phyloP scores from a whole-genome alignment of 352 stramenopile species.

The Peronospora farinosa region DNA sequence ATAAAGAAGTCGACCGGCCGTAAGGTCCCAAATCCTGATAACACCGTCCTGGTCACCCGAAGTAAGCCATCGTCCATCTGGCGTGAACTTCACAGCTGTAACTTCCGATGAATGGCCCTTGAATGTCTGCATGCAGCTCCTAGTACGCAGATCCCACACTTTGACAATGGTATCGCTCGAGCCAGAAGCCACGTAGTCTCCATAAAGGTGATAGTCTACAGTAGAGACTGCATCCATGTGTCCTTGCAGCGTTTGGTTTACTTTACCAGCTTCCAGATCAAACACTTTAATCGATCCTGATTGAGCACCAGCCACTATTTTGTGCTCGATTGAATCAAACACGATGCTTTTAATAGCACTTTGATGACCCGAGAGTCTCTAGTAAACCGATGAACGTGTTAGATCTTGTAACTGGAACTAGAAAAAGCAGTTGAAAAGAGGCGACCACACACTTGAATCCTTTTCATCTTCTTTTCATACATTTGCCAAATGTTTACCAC shows the following conservation, averaged over 20 bases:
- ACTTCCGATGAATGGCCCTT: slow-evolving; percentile 74
- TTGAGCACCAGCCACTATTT: slow-evolving; percentile 70
- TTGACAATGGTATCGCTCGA: slow-evolving; percentile 82
- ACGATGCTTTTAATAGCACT: slow-evolving; percentile 74
- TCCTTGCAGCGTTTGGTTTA: slow-evolving; percentile 71
- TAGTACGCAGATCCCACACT: slow-evolving; percentile 80
- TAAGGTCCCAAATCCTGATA: slow-evolving; percentile 85
- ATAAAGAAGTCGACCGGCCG: slow-evolving; percentile 58
- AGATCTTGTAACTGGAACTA: background rate
- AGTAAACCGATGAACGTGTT: background rate
- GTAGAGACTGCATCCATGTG: slow-evolving; percentile 80
- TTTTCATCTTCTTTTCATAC: slow-evolving; percentile 83
- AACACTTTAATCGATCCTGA: slow-evolving; percentile 83
- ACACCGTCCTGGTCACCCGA: slow-evolving; percentile 63
- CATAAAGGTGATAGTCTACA: slow-evolving; percentile 82
- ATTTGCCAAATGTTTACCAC: slow-evolving; percentile 83
- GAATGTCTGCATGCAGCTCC: slow-evolving; percentile 85
- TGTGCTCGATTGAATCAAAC: slow-evolving; percentile 73
- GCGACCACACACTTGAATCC: slow-evolving; percentile 57
- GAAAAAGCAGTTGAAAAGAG: background rate
- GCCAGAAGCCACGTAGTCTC: slow-evolving; percentile 79
- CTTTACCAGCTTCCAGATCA: slow-evolving; percentile 72
- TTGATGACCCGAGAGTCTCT: slow-evolving; percentile 73
- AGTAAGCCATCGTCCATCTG: slow-evolving; percentile 77
- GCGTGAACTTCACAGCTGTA: slow-evolving; percentile 73